Base-by-base conservation (phyloP, 2,329 filamentous ascomycete genomes). In the Phoma sp. region DNA sequence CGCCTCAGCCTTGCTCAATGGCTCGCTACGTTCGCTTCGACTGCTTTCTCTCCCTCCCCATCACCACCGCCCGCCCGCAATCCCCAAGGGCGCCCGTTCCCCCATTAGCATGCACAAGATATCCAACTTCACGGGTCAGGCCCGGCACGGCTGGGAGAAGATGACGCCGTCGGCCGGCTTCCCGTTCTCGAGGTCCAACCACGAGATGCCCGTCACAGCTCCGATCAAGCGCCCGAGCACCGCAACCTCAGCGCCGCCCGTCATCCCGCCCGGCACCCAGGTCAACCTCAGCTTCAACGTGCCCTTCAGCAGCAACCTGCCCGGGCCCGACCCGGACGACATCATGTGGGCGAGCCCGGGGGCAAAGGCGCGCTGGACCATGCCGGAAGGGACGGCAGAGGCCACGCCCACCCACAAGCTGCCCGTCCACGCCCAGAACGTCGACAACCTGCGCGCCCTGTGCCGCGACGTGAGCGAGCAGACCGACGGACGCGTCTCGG, bases 281-380 rank as follows among this genome's bases (percentile, higher is more conserved):
- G 91, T 98, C 76, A 92, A 96, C 77, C 89, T 96, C 75, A 93
- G 92, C 62, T 98, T 99, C 87, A 98, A 97, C 74, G 90, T 99
- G 42, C 95, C 95, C 57, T 97, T 98, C 78, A 88, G 92, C 65
- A 96, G 91, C 61, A 93, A 93, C 69, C 87, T 99, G 57, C 86
- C 91, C 59, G 95, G 95, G 28, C 95, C 95, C 60, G 92, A 98
- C 70, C 90, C 90, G 64, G 92, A 97, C 76, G 93, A 98, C 76
- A 91, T 99, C 68, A 85, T 98, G 57, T 93, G 97, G 78, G 92
- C 93, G 60, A 96, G 91, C 60, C 86, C 87, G 53, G 90, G 92
- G 65, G 93, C 93, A 56, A 87, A 96, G 61, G 85, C 93, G 63
- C 87, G 91, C 74, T 99, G 95, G 95, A 95, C 92, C 43, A 93